Evolutionary conservation across 2,329 filamentous ascomycete genomes (phyloP), one percentile per base, ranked within the genome.

Genomic region (Amesomyces nigricolor): DNA sequence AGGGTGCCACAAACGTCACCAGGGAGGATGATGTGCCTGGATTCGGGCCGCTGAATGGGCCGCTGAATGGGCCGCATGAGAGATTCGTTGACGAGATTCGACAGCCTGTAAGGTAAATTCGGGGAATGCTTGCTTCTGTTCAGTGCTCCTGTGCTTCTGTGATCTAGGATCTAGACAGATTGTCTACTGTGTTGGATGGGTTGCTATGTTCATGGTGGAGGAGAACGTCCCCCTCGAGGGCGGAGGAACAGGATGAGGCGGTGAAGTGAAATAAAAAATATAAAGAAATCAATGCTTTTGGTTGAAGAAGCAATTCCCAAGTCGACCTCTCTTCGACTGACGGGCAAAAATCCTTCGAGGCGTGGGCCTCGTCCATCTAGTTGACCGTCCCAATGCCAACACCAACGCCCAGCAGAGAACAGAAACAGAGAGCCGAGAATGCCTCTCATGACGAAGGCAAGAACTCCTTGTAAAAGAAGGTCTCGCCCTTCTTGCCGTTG

Each of bases 401-500:
- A 47, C 47, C 50, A 54, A 54, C 57, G 44, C 57, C 57, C 32
- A 77, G 79, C 68, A 79, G 82, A 1, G 79, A 82, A 32, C 78
- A 70, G 39, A 13, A 71, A 61, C 19, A 64, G n/a, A 4, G 11
- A n/a, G 8, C 17, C 16, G 11, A 9, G 7, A 13, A 35, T 5
- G 5, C 17, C 66, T 70, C 60, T 6, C 56, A 64, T 14, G 57
- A 65, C n/a, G 64, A 43, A 4, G 61, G 49, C 10, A 60, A 19
- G 14, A 85, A 68, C 55, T 80, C 74, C 68, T 84, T 85, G 67
- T 83, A 85, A 62, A 83, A 81, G 61, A 83, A 80, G 0, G 76
- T 74, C 51, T 75, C 77, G 58, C 77, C 76, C 59, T 73, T 75
- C 53, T 79, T 66, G 44, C 73, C 74, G 26, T 78, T 16, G 77